These are phyloP conservation scores for Neobulgaria alba DNA, from an alignment of 2,329 filamentous ascomycete species.

Conservation along the genomic window DNA sequence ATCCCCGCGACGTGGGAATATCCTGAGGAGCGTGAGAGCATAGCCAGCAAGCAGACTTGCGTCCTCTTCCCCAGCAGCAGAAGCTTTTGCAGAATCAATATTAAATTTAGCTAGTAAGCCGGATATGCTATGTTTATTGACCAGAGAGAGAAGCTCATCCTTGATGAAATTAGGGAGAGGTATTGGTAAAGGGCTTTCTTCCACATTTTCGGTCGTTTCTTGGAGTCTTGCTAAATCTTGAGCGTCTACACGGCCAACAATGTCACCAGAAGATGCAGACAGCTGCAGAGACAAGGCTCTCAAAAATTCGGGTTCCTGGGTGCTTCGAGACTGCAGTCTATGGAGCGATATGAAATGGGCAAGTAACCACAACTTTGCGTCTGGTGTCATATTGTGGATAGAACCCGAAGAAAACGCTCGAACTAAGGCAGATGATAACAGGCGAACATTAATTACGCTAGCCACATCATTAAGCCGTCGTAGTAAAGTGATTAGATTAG, in stretches of 20 bases:
- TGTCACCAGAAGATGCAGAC: slow-evolving; percentile 42
- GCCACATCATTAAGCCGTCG: slow-evolving; percentile 21
- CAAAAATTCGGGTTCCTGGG: slow-evolving; percentile 36
- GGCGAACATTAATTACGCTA: slow-evolving; percentile 17
- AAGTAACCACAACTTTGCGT: slow-evolving; percentile 51
- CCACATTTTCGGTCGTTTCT: slow-evolving; percentile 18
- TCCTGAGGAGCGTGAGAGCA: slow-evolving; percentile 73
- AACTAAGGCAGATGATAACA: slow-evolving; percentile 23
- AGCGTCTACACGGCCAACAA: slow-evolving; percentile 37
- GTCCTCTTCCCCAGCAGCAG: slow-evolving; percentile 33
- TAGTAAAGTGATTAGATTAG: slow-evolving; percentile 19
- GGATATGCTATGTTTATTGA: slow-evolving; percentile 68
- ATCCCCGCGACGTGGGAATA: slow-evolving; percentile 73
- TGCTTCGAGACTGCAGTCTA: slow-evolving; percentile 30
- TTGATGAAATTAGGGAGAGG: slow-evolving; percentile 49
- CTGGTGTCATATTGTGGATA: slow-evolving; percentile 13
- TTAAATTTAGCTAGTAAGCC: slow-evolving; percentile 29
- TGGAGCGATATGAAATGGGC: slow-evolving; percentile 57
- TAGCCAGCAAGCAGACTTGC: slow-evolving; percentile 76
- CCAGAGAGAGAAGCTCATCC: slow-evolving; percentile 58
- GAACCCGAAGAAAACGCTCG: slow-evolving; percentile 17
- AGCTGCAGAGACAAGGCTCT: slow-evolving; percentile 46
- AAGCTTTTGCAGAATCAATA: slow-evolving; percentile 22
- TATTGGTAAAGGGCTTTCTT: slow-evolving; percentile 14
- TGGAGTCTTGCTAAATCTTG: slow-evolving; percentile 36